phyloP scores from a whole-genome alignment of 2,329 filamentous ascomycete species.

The Aschersonia sp. region DNA sequence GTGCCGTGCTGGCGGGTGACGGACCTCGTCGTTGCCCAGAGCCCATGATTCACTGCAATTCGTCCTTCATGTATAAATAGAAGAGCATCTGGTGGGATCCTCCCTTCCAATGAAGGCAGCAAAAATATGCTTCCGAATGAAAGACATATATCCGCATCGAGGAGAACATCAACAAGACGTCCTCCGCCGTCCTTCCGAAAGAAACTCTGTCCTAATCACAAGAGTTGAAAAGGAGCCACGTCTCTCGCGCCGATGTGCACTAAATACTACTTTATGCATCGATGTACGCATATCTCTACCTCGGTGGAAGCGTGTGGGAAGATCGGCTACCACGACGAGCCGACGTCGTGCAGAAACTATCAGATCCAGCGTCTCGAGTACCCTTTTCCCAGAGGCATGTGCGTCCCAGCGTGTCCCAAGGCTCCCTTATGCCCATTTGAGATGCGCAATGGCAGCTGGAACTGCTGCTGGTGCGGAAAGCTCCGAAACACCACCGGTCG shows the following conservation, averaged over 20 bases:
- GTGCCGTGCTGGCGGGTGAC: too few species aligned
- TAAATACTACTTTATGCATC: not conserved
- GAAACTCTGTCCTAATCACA: too few species aligned
- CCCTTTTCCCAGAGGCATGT: slow-evolving; percentile 30
- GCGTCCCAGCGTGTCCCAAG: slow-evolving; percentile 25
- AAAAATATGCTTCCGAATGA: too few species aligned
- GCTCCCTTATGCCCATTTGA: slow-evolving; percentile 34
- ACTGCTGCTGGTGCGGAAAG: slow-evolving; percentile 42
- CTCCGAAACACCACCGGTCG: slow-evolving; percentile 33
- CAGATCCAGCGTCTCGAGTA: slow-evolving; percentile 28
- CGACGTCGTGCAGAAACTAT: slow-evolving; percentile 27
- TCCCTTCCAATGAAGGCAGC: not conserved
- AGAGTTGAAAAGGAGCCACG: not conserved
- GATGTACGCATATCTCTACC: slow-evolving; percentile 33
- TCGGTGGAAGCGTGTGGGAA: slow-evolving; percentile 28
- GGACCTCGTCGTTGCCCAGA: too few species aligned
- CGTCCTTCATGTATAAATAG: not conserved
- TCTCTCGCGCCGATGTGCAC: slow-evolving; percentile 1
- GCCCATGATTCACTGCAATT: too few species aligned
- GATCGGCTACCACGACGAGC: slow-evolving; percentile 17
- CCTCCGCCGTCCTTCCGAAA: too few species aligned
- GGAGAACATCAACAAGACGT: too few species aligned
- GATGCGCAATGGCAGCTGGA: slow-evolving; percentile 32
- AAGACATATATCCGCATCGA: too few species aligned
- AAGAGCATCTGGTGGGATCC: not conserved